Conservation (phyloP, 2,329 filamentous ascomycete species). For the Alternaria rosae region DNA sequence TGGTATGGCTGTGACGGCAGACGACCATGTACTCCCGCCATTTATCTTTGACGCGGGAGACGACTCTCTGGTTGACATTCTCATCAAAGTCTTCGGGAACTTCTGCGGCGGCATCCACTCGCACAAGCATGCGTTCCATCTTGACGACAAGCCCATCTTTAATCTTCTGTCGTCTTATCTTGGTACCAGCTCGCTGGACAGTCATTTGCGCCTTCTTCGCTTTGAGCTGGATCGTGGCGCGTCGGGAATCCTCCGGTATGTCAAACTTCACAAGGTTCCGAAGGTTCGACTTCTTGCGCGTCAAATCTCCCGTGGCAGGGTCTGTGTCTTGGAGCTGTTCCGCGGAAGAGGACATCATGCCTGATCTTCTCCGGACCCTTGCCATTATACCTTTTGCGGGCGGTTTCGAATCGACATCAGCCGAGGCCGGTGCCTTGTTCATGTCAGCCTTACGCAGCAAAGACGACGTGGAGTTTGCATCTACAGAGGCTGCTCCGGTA, state of each 20-base stretch:
- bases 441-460: constrained; percentile 47
- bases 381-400: constrained; percentile 40
- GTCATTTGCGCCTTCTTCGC: constrained; percentile 51
- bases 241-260: constrained; percentile 50
- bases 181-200: constrained; percentile 43
- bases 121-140: constrained; percentile 73
- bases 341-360: constrained; percentile 26
- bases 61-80: constrained; percentile 66
- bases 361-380: constrained; percentile 37
- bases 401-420: constrained; percentile 27
- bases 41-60: constrained; percentile 66
- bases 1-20: constrained; percentile 64
- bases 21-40: constrained; percentile 71
- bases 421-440: constrained; percentile 35
- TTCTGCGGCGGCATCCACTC: constrained; percentile 63
- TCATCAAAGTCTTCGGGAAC: constrained; percentile 69
- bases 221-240: constrained; percentile 48
- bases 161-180: constrained; percentile 50
- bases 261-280: constrained; percentile 54
- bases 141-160: constrained; percentile 70
- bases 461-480: constrained; percentile 47
- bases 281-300: constrained; percentile 39
- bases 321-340: constrained; percentile 9
- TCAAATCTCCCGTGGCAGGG: constrained; percentile 17
- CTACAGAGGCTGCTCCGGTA: constrained; percentile 40